These are phyloP conservation scores for Amphicarpaea edgeworthii DNA, from an alignment of 306 rosid genomes.

Conservation along the genomic window DNA sequence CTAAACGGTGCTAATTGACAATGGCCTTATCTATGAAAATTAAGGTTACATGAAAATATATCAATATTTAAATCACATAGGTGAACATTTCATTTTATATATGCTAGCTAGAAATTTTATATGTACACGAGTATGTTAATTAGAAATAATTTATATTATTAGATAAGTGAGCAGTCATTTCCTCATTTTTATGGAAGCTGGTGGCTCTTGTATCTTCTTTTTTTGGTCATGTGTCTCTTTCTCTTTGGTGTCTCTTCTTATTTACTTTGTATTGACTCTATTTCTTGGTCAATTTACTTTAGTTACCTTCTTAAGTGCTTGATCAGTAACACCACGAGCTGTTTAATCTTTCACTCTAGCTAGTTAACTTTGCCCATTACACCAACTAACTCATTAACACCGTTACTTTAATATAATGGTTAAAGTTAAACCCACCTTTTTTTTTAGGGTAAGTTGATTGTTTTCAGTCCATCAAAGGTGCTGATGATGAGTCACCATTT, in stretches of 20 bases:
- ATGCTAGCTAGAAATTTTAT: too few species aligned
- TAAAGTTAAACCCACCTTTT: constrained; percentile 4
- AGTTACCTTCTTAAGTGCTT: neutral
- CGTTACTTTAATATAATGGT: neutral
- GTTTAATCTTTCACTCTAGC: neutral
- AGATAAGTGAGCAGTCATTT: too few species aligned
- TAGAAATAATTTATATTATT: too few species aligned
- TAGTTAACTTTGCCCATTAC: neutral
- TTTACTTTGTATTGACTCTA: neutral
- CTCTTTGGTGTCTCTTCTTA: neutral
- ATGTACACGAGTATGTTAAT: too few species aligned
- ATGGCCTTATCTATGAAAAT: too few species aligned
- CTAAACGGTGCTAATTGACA: too few species aligned
- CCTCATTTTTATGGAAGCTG: too few species aligned
- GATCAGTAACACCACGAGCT: neutral
- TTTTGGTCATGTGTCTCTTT: neutral
- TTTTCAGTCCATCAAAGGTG: constrained; percentile 23
- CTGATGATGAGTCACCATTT: neutral
- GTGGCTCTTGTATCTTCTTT: too few species aligned
- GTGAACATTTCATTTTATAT: too few species aligned
- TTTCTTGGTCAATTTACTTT: neutral
- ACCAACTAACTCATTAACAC: neutral
- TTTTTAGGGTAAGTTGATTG: neutral
- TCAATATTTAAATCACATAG: too few species aligned
- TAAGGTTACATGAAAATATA: too few species aligned